Evolutionary conservation across 257 asterid species (phyloP).

Genomic region (Lycium ferocissimum): DNA sequence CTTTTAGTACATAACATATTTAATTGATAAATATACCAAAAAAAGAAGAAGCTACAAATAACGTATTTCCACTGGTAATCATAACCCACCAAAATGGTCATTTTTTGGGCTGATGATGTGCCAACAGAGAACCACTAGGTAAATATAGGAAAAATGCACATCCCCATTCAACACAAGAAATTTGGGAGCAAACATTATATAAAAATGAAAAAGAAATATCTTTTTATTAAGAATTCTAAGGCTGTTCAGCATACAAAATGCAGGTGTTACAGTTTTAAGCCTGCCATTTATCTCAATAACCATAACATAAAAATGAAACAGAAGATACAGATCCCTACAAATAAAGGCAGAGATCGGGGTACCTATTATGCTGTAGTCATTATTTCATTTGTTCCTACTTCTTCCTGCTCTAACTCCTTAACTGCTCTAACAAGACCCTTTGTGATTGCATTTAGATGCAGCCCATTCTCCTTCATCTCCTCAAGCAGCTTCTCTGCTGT

Average conservation of each 20-base stretch:
- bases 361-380: conserved; percentile 30
- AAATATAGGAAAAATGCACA: background rate
- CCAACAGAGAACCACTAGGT: background rate
- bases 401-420: conserved; percentile 73
- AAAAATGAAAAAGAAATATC: background rate
- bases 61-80: background rate
- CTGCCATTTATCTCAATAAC: conserved; percentile 4
- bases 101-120: background rate
- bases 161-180: background rate
- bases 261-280: background rate
- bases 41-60: background rate
- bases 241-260: conserved; percentile 17
- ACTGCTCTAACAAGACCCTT: conserved; percentile 76
- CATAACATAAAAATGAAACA: conserved; percentile 1
- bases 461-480: conserved; percentile 69
- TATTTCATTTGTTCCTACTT: conserved; percentile 37
- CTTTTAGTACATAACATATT: background rate
- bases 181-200: background rate
- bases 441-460: conserved; percentile 71
- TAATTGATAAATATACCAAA: background rate
- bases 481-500: conserved; percentile 67
- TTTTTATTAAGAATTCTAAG: background rate
- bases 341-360: conserved; percentile 9
- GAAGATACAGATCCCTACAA: conserved; percentile 19
- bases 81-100: background rate